Percentiles rank a stretch among this genome's conserved stretches.
phyloP scores from a whole-genome alignment of 306 rosid species.

The Glycyrrhiza uralensis region DNA sequence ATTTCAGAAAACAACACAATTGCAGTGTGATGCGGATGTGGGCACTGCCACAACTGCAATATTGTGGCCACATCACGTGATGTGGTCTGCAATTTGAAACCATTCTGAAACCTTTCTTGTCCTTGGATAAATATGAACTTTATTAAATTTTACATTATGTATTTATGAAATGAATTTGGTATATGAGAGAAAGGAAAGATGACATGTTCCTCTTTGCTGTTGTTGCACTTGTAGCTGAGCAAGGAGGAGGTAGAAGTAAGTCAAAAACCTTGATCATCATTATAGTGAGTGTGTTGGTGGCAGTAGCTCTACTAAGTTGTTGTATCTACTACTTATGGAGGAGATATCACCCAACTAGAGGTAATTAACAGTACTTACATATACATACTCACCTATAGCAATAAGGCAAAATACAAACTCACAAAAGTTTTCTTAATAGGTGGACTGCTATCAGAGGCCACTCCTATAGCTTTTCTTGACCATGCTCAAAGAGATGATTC shows the following conservation, averaged over 20 bases:
- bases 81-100: no score
- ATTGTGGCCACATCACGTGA: no score
- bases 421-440: not conserved
- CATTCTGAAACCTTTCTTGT: no score
- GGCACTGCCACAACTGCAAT: no score
- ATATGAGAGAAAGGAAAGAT: not conserved
- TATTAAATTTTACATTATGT: no score
- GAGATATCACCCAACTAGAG: not conserved
- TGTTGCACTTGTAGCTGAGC: not conserved
- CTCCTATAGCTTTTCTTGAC: no score
- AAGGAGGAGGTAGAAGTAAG: not conserved
- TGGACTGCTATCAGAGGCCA: no score
- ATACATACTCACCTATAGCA: not conserved
- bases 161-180: not conserved
- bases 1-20: no score
- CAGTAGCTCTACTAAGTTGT: conserved; percentile 9
- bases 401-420: not conserved
- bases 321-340: conserved; percentile 9
- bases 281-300: conserved; percentile 18
- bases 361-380: not conserved
- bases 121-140: no score
- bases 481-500: conserved; percentile 9
- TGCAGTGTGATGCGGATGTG: no score
- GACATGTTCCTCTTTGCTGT: not conserved
- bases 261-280: conserved; percentile 16